phyloP scores from a whole-genome alignment of 2,329 filamentous ascomycete species.

The Penicillium crustosum region DNA sequence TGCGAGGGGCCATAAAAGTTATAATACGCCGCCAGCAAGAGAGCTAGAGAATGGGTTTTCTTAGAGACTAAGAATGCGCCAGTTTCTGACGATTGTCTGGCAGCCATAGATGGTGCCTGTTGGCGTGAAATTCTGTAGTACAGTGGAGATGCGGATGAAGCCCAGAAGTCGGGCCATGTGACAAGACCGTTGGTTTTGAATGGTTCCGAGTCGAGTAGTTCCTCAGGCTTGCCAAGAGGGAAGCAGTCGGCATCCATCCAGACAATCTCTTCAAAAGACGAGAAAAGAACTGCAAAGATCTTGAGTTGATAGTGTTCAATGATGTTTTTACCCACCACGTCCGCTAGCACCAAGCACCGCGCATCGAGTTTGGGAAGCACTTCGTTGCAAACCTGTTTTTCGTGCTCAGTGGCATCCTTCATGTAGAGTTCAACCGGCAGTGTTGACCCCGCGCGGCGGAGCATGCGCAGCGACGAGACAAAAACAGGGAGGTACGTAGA shows the following conservation, averaged over 20 bases:
- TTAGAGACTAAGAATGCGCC: slow-evolving; percentile 41
- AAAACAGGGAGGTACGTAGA: slow-evolving; percentile 51
- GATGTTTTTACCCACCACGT: slow-evolving; percentile 40
- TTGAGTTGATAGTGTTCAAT: slow-evolving; percentile 57
- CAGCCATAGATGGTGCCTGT: slow-evolving; percentile 33
- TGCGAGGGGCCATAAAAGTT: slow-evolving; percentile 40
- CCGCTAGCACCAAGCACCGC: slow-evolving; percentile 44
- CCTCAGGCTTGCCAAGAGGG: slow-evolving; percentile 48
- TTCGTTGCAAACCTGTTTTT: slow-evolving; percentile 41
- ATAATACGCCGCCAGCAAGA: slow-evolving; percentile 41
- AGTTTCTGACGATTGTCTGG: slow-evolving; percentile 39
- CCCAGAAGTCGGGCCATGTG: slow-evolving; percentile 59
- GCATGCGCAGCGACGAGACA: slow-evolving; percentile 53
- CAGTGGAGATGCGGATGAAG: slow-evolving; percentile 45
- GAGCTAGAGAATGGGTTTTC: slow-evolving; percentile 34
- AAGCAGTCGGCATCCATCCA: slow-evolving; percentile 61
- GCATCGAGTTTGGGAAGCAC: slow-evolving; percentile 45
- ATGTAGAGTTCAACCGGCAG: slow-evolving; percentile 52
- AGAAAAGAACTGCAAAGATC: slow-evolving; percentile 57
- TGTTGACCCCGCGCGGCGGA: slow-evolving; percentile 52
- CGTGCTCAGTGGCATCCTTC: slow-evolving; percentile 42
- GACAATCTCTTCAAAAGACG: slow-evolving; percentile 59
- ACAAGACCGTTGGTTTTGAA: slow-evolving; percentile 55
- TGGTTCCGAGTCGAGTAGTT: slow-evolving; percentile 53
- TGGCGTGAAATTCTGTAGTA: slow-evolving; percentile 45